Conservation (phyloP, 306 rosid species). For the Sophora flavescens region DNA sequence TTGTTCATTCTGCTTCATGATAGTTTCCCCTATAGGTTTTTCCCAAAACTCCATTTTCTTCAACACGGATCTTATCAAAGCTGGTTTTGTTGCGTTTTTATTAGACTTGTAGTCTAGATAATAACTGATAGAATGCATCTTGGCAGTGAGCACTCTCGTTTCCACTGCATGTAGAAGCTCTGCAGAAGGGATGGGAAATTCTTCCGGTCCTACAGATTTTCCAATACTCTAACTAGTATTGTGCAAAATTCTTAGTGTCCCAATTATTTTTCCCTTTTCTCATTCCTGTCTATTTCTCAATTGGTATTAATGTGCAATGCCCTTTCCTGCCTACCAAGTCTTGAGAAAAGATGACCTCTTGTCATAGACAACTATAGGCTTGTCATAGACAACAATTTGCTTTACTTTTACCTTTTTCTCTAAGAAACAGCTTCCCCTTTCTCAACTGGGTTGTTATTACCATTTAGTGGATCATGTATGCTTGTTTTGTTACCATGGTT, state of each 20-base stretch:
- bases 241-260: neutral
- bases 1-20: constrained; percentile 32
- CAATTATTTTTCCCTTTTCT: neutral
- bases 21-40: neutral
- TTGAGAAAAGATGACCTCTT: constrained; percentile 6
- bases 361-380: constrained; percentile 18
- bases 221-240: neutral
- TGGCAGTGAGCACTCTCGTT: neutral
- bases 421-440: neutral
- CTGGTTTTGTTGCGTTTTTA: neutral
- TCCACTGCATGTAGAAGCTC: too few species aligned
- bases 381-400: neutral
- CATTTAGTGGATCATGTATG: neutral
- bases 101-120: neutral
- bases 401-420: neutral
- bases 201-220: neutral
- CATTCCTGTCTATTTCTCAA: neutral
- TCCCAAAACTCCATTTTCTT: neutral
- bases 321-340: neutral
- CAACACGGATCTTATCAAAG: neutral
- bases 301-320: neutral
- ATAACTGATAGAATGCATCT: neutral
- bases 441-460: neutral
- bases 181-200: neutral
- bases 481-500: neutral